Evolutionary conservation across 2,329 filamentous ascomycete genomes (phyloP).

Genomic region (Apiospora pterosperma): DNA sequence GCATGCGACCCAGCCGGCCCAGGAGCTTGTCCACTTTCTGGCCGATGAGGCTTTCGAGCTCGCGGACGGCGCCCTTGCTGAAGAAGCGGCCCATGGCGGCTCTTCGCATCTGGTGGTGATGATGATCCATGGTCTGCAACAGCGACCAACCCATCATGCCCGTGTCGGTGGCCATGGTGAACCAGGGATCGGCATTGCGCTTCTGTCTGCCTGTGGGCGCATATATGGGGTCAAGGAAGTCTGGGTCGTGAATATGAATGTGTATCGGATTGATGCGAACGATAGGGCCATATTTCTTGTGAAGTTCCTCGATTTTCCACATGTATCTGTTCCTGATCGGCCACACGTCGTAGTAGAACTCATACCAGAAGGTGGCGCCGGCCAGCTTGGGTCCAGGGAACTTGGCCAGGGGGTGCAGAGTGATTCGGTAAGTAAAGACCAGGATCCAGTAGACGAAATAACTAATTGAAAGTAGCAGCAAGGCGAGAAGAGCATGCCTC

Average conservation of each 20-base stretch:
- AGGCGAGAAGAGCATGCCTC: no score
- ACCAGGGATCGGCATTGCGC: neutral
- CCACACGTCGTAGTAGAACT: slow-evolving; percentile 17
- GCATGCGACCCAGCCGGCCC: neutral
- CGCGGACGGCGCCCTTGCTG: neutral
- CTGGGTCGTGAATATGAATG: neutral
- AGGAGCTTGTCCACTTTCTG: neutral
- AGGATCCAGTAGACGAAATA: slow-evolving; percentile 1
- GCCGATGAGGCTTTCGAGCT: neutral
- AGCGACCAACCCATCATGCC: neutral
- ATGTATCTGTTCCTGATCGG: neutral
- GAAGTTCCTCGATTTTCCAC: neutral
- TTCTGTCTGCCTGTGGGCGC: neutral
- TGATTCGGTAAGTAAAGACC: neutral
- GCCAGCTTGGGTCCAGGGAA: slow-evolving; percentile 20
- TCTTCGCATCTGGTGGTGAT: neutral
- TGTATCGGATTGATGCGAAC: neutral
- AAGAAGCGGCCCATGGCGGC: neutral
- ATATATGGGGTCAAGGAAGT: neutral
- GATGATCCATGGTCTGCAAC: neutral
- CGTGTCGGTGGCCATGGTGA: neutral
- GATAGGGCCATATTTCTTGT: neutral
- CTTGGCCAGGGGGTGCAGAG: slow-evolving; percentile 12
- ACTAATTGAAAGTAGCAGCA: no score
- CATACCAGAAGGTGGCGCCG: slow-evolving; percentile 14